Conservation (phyloP, 169 alveolate genomes). For the Plasmodium gallinaceum region DNA sequence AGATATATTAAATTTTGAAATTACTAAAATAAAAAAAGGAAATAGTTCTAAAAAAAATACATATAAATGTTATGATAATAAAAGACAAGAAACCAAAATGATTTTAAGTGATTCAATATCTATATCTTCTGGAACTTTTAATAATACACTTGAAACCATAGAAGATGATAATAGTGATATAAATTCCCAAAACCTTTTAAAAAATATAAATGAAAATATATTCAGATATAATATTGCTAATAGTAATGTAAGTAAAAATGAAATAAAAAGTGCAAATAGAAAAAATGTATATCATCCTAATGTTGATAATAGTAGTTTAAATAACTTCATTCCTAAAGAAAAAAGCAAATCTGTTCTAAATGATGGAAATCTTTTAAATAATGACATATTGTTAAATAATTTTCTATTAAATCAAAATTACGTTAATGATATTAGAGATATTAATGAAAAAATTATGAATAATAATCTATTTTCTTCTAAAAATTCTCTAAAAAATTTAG, state of each 20-base stretch:
- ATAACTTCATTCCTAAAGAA: not conserved
- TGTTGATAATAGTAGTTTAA: not conserved
- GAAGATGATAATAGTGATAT: not conserved
- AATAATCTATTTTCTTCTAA: not conserved
- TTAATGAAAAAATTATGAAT: not conserved
- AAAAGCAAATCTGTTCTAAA: not conserved
- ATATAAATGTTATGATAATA: constrained; percentile 23
- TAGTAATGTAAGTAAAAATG: constrained; percentile 2
- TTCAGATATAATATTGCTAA: not conserved
- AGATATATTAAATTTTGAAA: constrained; percentile 69
- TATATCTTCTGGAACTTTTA: constrained; percentile 30
- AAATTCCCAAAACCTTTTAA: not conserved
- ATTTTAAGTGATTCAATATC: constrained; percentile 44
- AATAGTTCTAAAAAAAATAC: not conserved
- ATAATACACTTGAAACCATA: constrained; percentile 21
- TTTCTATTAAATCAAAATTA: constrained; percentile 22
- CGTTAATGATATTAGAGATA: constrained; percentile 5
- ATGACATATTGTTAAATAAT: constrained; percentile 27
- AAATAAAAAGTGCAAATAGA: constrained; percentile 2
- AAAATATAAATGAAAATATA: not conserved
- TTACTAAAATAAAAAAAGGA: constrained; percentile 57
- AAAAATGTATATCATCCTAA: not conserved
- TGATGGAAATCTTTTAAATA: not conserved
- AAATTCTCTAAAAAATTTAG: not conserved
- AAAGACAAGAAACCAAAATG: constrained; percentile 49